phyloP scores from a whole-genome alignment of 306 rosid genomes.

The Malus sylvestris region DNA sequence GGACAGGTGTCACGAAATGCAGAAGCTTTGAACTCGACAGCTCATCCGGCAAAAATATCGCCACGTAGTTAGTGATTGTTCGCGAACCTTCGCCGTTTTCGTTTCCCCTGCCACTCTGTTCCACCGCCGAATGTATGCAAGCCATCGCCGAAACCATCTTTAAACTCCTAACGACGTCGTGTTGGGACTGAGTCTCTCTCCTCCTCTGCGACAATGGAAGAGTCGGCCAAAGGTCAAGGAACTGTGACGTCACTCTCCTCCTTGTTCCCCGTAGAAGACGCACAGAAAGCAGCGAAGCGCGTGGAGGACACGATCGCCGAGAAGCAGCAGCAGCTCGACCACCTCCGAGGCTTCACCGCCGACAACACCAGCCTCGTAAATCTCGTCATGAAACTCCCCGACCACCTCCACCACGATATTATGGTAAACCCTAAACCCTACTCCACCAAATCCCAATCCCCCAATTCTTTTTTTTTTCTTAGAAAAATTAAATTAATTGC shows the following conservation, averaged over 20 bases:
- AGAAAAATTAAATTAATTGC: background rate
- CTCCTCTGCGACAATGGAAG: constrained; percentile 16
- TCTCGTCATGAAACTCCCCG: constrained; percentile 76
- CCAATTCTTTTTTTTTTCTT: background rate
- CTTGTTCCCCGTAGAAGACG: constrained; percentile 47
- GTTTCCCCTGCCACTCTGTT: no score
- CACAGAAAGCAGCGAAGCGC: constrained; percentile 55
- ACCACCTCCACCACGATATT: constrained; percentile 66
- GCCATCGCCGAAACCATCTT: background rate
- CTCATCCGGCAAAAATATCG: no score
- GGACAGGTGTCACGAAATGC: no score
- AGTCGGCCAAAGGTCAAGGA: constrained; percentile 46
- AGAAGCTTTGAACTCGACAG: no score
- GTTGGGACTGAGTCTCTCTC: background rate
- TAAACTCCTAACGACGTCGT: background rate
- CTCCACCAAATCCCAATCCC: background rate
- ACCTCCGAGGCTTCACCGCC: constrained; percentile 44
- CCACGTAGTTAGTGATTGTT: no score
- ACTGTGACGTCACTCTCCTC: constrained; percentile 60
- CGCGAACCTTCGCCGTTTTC: no score
- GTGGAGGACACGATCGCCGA: constrained; percentile 45
- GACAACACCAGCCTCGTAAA: constrained; percentile 61
- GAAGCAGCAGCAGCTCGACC: constrained; percentile 33
- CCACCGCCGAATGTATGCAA: no score
- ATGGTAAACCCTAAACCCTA: constrained; percentile 36